Base-by-base conservation (phyloP, 2,329 filamentous ascomycete species). In the Pseudogymnoascus sp. region DNA sequence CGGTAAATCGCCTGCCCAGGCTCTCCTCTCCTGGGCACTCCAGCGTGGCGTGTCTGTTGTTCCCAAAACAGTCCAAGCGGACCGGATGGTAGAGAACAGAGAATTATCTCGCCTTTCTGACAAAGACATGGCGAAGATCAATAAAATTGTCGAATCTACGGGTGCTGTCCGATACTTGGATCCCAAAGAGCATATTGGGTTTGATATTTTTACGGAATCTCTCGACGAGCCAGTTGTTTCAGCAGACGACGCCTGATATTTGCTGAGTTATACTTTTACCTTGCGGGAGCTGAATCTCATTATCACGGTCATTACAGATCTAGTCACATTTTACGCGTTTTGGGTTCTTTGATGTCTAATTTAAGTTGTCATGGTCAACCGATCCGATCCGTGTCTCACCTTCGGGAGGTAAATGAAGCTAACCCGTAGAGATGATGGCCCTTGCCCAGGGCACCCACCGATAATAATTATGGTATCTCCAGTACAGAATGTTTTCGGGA, bases 21-120 rank as follows among this genome's bases (percentile, higher is more conserved):
- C 77, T 0, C 70, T 79, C 9, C 71, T 83, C 6, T 76, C 74
- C 1, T 83, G 80, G 80, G 77, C 76, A 0, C 68, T 79, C 4
- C 74, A 75, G 65, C 70, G 80, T 13, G 78, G 77, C 10, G 79
- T 77, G 4, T 70, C 74, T 37, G 77, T 81, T 5, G 80, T 83
- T 37, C 80, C 80, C 0, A 82, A 82, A 72, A 79, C 75, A 60
- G 72, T 74, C 3, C 75, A 78, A 59, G 72, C 73, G 59, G 65
- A 71, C 9, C 33, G 64, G 12, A 59, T 65, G 35, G 27, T 15
- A 9, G 59, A 63, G 37, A 42, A 42, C 12, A 18, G 39, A 21
- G 39, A 15, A 18, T 9, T 42, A 4, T 21, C 9, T 12, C 39
- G 9, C 15, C 39, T 42, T 12, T 1, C 39, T 12, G 39, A 42